A percentile compares a stretch with the other conserved stretches of the same genome.
phyloP scores from a whole-genome alignment of 352 stramenopile species.

The Phytopythium ostracodes region DNA sequence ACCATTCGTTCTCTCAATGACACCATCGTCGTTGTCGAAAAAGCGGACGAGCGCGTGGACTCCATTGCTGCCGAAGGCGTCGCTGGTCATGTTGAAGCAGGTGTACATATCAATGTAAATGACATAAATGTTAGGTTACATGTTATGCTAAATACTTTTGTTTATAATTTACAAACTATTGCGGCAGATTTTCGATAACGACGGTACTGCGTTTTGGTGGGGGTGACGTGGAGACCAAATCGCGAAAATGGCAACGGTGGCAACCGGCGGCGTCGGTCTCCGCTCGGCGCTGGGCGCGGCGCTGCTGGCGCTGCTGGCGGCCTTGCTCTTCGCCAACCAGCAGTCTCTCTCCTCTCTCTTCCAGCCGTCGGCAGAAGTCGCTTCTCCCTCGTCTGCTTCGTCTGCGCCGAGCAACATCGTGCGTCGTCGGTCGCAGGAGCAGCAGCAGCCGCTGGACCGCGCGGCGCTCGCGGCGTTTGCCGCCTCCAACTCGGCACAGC shows the following conservation, averaged over 20 bases:
- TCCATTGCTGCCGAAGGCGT: too few relatives aligned
- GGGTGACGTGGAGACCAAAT: not conserved
- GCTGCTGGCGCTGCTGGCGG: slow-evolving; percentile 5
- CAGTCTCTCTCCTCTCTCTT: not conserved
- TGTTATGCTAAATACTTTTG: too few relatives aligned
- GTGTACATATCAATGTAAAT: too few relatives aligned
- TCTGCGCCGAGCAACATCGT: not conserved
- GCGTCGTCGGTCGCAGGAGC: not conserved
- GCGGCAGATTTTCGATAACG: not conserved
- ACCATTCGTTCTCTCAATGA: too few relatives aligned
- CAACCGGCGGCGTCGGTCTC: not conserved
- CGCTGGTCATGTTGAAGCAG: too few relatives aligned
- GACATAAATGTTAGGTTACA: too few relatives aligned
- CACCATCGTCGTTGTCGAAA: too few relatives aligned
- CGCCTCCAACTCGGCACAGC: slow-evolving; percentile 23
- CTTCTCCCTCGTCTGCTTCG: not conserved
- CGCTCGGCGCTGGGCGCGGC: not conserved
- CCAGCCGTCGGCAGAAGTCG: not conserved
- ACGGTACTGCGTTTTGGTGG: not conserved
- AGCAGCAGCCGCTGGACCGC: slow-evolving; percentile 21
- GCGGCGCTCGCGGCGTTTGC: slow-evolving; percentile 28
- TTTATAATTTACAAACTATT: too few relatives aligned
- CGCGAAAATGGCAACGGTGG: not conserved
- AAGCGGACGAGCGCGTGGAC: too few relatives aligned
- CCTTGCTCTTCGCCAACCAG: not conserved